Evolutionary conservation across 2,329 filamentous ascomycete species (phyloP), one percentile per base, ranked within the genome.

Genomic region (Ophiostoma ips): DNA sequence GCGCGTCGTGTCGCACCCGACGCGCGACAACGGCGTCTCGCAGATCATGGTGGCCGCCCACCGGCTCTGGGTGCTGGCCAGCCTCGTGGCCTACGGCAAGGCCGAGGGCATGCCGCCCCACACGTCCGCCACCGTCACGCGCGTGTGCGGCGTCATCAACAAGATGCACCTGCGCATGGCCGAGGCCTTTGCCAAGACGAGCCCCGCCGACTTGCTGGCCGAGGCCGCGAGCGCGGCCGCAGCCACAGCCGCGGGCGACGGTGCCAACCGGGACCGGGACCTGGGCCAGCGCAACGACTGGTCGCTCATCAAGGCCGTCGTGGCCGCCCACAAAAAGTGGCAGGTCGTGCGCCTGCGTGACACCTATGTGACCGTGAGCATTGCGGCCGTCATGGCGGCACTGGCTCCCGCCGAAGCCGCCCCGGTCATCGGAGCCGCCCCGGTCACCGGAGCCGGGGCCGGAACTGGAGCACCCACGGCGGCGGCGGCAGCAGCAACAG

Each of bases 11-110:
- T 76, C 81, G 3, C 80, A 81, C 51, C 86, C 88, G 1, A 70
- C 73, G 0, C 71, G 69, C 48, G 81, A 80, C 18, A 69, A 72
- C 31, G 72, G 77, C 34, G 71, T 79, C 12, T 90, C 83, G 63
- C 82, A 80, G 62, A 73, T 94, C 47, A 92, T 92, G 83, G 71
- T 84, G 4, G 87, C 95, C 56, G 86, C 87, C 6, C 90, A 94
- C 70, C 94, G 90, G 67, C 94, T 90, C 65, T 95, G 87, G 84
- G 62, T 94, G 9, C 68, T 98, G 15, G 74, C 88, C 10, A 79
- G 80, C 49, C 71, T 95, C 50, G 68, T 98, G 16, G 71, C 77
- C 7, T 69, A 80, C 49, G 89, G 88, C 56, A 76, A 71, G 58
- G 35, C 50, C 3, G 37, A 36, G 6, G 69, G 70, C 5, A 67